Conservation (phyloP, 1,139 yeast genomes). For the Blastobotrys ciferrii region DNA sequence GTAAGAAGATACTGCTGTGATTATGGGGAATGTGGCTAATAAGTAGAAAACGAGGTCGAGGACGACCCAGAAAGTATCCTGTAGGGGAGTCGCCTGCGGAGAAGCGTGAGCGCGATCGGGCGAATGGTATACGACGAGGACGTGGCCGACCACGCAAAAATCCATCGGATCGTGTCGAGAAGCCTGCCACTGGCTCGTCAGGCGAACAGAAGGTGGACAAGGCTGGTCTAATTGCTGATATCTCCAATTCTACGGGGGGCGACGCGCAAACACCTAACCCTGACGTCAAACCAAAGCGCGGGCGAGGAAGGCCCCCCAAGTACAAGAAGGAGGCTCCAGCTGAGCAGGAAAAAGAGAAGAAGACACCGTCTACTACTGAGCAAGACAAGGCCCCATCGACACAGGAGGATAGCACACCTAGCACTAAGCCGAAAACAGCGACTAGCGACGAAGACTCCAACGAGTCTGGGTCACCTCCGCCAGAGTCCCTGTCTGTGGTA, state of each 20-base stretch:
- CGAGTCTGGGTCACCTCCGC: not conserved
- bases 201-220: not conserved
- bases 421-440: not conserved
- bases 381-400: too few species aligned
- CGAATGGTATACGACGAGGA: slow-evolving; percentile 12
- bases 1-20: too few species aligned
- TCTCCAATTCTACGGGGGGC: not conserved
- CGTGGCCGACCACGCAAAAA: slow-evolving; percentile 19
- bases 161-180: not conserved
- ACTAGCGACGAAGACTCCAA: not conserved
- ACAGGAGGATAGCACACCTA: not conserved
- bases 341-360: not conserved
- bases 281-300: not conserved
- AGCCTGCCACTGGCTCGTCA: not conserved
- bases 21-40: too few species aligned
- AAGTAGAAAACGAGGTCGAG: slow-evolving; percentile 14
- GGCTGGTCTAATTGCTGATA: not conserved
- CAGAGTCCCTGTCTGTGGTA: not conserved
- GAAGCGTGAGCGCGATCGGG: slow-evolving; percentile 1
- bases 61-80: slow-evolving; percentile 20
- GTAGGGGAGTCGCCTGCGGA: slow-evolving; percentile 15
- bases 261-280: not conserved
- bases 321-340: not conserved
- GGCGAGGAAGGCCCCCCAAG: slow-evolving; percentile 2
- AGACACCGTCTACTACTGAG: too few species aligned